Percentiles rank a stretch among this genome's conserved stretches.
These are phyloP conservation scores for Penicillium sp. DNA, from an alignment of 2,329 filamentous ascomycete species.

Conservation along the genomic window DNA sequence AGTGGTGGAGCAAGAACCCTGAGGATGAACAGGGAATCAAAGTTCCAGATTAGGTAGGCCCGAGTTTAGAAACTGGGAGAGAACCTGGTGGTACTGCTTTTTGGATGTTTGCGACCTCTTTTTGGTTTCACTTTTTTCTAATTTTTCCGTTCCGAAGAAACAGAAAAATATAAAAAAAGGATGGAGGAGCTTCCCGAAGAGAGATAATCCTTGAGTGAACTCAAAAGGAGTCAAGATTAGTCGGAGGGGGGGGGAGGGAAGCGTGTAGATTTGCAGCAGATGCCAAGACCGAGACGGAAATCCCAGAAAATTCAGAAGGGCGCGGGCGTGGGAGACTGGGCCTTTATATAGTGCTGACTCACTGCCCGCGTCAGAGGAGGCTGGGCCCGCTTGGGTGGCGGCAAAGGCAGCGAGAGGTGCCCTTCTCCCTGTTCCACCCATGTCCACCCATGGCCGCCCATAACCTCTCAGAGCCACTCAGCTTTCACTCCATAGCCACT, in stretches of 20 bases:
- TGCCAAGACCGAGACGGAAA: slow-evolving; percentile 48
- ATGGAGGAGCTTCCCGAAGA: slow-evolving; percentile 15
- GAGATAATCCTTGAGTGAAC: slow-evolving; percentile 15
- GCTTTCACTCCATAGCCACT: slow-evolving; percentile 1
- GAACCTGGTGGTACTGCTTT: slow-evolving; percentile 6
- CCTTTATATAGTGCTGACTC: slow-evolving; percentile 48
- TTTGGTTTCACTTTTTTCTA: slow-evolving; percentile 1
- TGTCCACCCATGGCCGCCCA: slow-evolving; percentile 34
- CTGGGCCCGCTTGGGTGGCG: slow-evolving; percentile 41
- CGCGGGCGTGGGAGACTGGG: slow-evolving; percentile 43
- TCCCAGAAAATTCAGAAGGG: slow-evolving; percentile 25
- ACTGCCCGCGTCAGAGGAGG: slow-evolving; percentile 41
- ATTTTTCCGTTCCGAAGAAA: slow-evolving; percentile 20
- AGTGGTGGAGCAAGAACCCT: slow-evolving; percentile 27
- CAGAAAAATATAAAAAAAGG: slow-evolving; percentile 17
- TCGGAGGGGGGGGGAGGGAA: slow-evolving; percentile 34
- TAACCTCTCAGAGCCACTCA: slow-evolving; percentile 4
- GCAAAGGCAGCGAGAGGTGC: slow-evolving; percentile 41
- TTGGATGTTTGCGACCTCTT: slow-evolving; percentile 6
- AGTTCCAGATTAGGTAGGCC: slow-evolving; percentile 24
- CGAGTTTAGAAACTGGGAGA: slow-evolving; percentile 6
- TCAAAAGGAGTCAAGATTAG: slow-evolving; percentile 3
- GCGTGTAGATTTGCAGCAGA: slow-evolving; percentile 35
- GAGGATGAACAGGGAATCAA: slow-evolving; percentile 14
- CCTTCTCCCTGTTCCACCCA: slow-evolving; percentile 21